Evolutionary conservation across 2,329 filamentous ascomycete genomes (phyloP), one percentile per base, ranked within the genome.

Genomic region (Nothophoma quercina): DNA sequence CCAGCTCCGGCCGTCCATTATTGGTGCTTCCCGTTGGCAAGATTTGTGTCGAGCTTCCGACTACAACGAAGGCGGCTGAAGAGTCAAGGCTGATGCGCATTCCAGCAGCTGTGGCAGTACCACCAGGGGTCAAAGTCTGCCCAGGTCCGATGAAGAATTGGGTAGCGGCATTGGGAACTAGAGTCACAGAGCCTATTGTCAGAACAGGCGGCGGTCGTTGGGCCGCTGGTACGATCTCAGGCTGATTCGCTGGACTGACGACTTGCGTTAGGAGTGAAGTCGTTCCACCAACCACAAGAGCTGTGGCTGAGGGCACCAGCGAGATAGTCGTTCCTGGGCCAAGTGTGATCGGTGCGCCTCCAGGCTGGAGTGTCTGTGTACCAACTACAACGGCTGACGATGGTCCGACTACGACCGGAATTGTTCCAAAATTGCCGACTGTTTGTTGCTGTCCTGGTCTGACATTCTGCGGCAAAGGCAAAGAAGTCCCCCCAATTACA

Each of bases 151-250:
- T 57, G 39, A 73, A 73, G 64, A 76, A 80, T 32, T 79, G 77
- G 1, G 77, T 79, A 3, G 77, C 76, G 26, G 77, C 77, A 58
- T 80, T 79, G 1, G 74, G 75, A 1, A 76, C 78, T 23, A 77
- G 68, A 1, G 68, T 74, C 2, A 68, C 63, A 0, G 68, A 69
- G 10, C 76, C 77, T 16, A 81, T 60, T 1, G 74, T 78, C 28
- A 80, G 51, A 7, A 78, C 51, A 12, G 73, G 72, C 18, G 70
- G 63, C n/a, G 64, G 55, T 16, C 51, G 51, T 4, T 49, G 47
- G 25, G 12, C 25, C 12, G 25, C 12, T 26, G 25, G 25, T 12
- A 26, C 25, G 12, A 26, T 12, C 12, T 10, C 25, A 4, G 50
- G 19, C n/a, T 51, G 61, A 21, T 41, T 21, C 29, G 39, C 30